A percentile compares a stretch with the other conserved stretches of the same genome.
Evolutionary conservation across 2,329 filamentous ascomycete genomes (phyloP).

Genomic region (Claviceps arundinis): DNA sequence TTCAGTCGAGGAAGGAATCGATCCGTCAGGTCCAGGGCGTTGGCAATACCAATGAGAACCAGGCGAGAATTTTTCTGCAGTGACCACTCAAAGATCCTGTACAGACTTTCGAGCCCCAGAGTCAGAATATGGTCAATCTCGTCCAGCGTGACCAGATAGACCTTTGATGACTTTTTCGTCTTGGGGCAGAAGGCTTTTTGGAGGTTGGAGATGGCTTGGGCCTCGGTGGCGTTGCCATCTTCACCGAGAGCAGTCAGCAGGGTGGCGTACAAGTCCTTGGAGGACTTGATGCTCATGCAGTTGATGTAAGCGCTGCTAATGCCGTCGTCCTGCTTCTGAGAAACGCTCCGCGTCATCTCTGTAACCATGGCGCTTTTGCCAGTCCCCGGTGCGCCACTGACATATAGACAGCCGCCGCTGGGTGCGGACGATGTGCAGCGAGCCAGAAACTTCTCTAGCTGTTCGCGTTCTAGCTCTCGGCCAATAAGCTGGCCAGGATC

Average conservation of each 20-base stretch:
- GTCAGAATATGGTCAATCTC: slow-evolving; percentile 92
- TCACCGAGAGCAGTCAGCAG: slow-evolving; percentile 58
- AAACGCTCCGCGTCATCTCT: slow-evolving; percentile 55
- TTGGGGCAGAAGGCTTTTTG: slow-evolving; percentile 58
- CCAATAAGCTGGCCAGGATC: slow-evolving; percentile 65
- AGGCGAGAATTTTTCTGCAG: slow-evolving; percentile 68
- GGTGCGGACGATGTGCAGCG: slow-evolving; percentile 44
- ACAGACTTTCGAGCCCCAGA: slow-evolving; percentile 76
- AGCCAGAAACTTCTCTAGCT: slow-evolving; percentile 57
- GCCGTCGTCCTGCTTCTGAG: slow-evolving; percentile 25
- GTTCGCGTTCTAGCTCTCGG: slow-evolving; percentile 53
- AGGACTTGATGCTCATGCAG: slow-evolving; percentile 90
- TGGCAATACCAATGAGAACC: slow-evolving; percentile 83
- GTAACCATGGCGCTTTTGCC: slow-evolving; percentile 92
- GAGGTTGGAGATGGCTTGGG: slow-evolving; percentile 53
- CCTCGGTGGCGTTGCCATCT: slow-evolving; percentile 45
- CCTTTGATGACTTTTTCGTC: slow-evolving; percentile 37
- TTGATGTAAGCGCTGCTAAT: slow-evolving; percentile 74
- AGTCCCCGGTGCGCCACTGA: slow-evolving; percentile 90
- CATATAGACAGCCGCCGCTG: slow-evolving; percentile 79
- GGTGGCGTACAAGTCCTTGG: slow-evolving; percentile 71
- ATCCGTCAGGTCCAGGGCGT: slow-evolving; percentile 89
- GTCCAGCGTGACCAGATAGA: slow-evolving; percentile 79
- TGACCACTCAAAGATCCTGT: slow-evolving; percentile 95
- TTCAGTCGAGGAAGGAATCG: slow-evolving; percentile 89